Evolutionary conservation across 306 rosid species (phyloP).

Genomic region (Trifolium subterraneum): DNA sequence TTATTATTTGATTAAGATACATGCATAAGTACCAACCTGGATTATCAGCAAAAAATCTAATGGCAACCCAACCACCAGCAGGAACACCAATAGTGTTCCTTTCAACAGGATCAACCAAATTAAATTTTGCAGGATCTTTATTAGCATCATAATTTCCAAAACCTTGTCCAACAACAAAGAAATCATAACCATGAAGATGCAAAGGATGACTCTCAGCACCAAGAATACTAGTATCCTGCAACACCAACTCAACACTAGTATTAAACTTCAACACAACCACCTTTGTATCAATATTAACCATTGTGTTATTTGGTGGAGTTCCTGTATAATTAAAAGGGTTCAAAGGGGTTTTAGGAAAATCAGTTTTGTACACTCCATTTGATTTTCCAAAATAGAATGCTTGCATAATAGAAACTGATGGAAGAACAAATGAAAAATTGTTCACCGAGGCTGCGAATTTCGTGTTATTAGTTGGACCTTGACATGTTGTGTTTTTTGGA

Average conservation of each 20-base stretch:
- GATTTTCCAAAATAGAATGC: slow-evolving; percentile 55
- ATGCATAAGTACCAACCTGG: slow-evolving; percentile 58
- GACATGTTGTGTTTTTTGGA: slow-evolving; percentile 74
- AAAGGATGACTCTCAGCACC: slow-evolving; percentile 87
- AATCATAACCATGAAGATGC: slow-evolving; percentile 84
- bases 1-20: neutral
- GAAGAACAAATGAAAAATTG: slow-evolving; percentile 77
- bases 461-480: slow-evolving; percentile 73
- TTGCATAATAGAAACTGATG: slow-evolving; percentile 66
- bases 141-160: slow-evolving; percentile 75
- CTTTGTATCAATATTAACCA: slow-evolving; percentile 64
- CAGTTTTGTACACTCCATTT: slow-evolving; percentile 63
- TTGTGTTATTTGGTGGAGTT: slow-evolving; percentile 70
- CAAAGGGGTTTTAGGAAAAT: slow-evolving; percentile 64
- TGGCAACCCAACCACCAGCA: slow-evolving; percentile 78
- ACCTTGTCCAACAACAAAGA: slow-evolving; percentile 76
- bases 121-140: slow-evolving; percentile 68
- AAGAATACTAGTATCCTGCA: slow-evolving; percentile 75
- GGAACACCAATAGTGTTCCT: slow-evolving; percentile 76
- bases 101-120: slow-evolving; percentile 73
- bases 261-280: slow-evolving; percentile 67
- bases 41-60: slow-evolving; percentile 78
- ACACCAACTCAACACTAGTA: slow-evolving; percentile 72
- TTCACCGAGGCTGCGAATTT: slow-evolving; percentile 72
- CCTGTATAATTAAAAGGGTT: slow-evolving; percentile 76